These are phyloP conservation scores for Thalassiosira allenii DNA, from an alignment of 352 stramenopile species.

Conservation along the genomic window DNA sequence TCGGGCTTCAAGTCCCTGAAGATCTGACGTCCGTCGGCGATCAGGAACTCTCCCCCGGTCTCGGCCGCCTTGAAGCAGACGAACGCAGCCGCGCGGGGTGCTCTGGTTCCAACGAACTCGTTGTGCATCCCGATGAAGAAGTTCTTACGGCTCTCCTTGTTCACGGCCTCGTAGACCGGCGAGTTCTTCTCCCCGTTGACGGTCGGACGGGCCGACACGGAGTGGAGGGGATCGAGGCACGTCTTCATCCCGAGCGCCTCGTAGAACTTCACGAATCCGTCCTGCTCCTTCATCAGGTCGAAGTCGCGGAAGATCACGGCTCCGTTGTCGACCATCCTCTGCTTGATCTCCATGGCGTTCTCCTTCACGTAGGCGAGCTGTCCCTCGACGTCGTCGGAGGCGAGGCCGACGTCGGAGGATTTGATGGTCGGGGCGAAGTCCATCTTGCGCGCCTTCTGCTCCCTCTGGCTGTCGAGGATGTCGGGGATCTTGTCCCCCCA, in stretches of 20 bases:
- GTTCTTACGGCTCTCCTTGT: conserved; percentile 82
- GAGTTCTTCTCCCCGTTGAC: conserved; percentile 86
- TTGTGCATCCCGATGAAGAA: conserved; percentile 88
- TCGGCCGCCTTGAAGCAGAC: conserved; percentile 88
- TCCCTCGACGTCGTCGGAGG: conserved; percentile 48
- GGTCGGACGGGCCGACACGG: conserved; percentile 82
- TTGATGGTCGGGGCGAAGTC: conserved; percentile 75
- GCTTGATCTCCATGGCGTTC: conserved; percentile 78
- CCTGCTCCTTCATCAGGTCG: conserved; percentile 84
- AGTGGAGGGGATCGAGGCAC: conserved; percentile 87
- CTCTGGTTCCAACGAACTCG: conserved; percentile 86
- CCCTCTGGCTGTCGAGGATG: conserved; percentile 67
- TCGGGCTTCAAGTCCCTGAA: conserved; percentile 84
- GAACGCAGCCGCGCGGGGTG: conserved; percentile 85
- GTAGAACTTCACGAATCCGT: conserved; percentile 86
- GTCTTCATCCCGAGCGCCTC: conserved; percentile 79
- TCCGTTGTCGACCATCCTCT: conserved; percentile 74
- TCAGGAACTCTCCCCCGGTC: conserved; percentile 83
- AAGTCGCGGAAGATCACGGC: conserved; percentile 84
- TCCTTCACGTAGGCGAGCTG: conserved; percentile 77
- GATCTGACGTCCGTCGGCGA: conserved; percentile 86
- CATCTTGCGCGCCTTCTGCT: conserved; percentile 48
- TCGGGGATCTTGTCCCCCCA: conserved; percentile 77
- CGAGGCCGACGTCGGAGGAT: conserved; percentile 58
- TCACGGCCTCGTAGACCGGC: conserved; percentile 88